Evolutionary conservation across 768 basidiomycete genomes (phyloP), one percentile per base, ranked within the genome.

Genomic region (Pulveroboletus ravenelii): DNA sequence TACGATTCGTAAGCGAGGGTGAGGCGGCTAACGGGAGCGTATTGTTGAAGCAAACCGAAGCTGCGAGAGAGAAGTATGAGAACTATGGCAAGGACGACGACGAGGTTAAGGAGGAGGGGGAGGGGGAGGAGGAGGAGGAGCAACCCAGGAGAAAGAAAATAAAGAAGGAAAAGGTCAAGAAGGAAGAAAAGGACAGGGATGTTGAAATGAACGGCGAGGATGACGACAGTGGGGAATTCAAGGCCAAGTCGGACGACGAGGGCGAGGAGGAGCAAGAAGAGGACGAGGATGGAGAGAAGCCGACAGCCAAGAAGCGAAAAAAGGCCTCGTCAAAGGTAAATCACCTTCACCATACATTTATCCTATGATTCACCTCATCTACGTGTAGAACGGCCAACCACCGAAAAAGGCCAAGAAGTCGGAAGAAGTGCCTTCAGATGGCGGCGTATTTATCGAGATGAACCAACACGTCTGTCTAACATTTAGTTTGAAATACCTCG

Each of bases 401-500:
- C 74, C 79, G 47, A 79, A 80, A 65, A 83, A 82, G 59, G 70
- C 67, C n/a, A 85, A 85, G 62, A 81, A 80, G 53, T 68, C 67
- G 0, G 78, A 77, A 8, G 82, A 82, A 17, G 77, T 79, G 3
- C 79, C 80, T 5, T 69, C 73, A 3, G 71, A 72, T 12, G 80
- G 76, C 41, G 76, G 73, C n/a, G 85, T 95, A 42, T 67, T 72
- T 54, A 87, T 96, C 64, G 82, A 89, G 70, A 87, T 96, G 79
- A 90, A 92, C 63, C 85, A 88, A 65, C 83, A 89, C 55, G 95
- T 99, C 54, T 80, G 84, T 38, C 76, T 98, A 43, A 97, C 93
- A 1, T 98, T 98, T 76, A 93, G 90, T 30, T 75, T 98, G 60
- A 98, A 97, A 70, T 99, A 98, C 71, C 84, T 98, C 27, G 85